Conservation (phyloP, 2,329 filamentous ascomycete genomes). For the Exophiala bonariae region DNA sequence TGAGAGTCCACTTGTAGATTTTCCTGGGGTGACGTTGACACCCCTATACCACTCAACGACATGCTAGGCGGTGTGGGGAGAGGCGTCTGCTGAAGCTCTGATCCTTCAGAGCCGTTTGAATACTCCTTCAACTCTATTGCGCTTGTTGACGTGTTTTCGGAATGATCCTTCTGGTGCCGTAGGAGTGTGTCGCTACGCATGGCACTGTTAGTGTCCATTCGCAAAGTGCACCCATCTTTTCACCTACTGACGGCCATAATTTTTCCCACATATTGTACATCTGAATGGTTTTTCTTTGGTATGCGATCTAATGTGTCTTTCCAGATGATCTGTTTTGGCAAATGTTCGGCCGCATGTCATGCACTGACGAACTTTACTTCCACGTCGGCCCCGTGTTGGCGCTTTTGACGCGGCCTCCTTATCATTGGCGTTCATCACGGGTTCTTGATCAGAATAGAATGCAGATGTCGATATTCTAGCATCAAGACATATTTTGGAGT, state of each 20-base stretch:
- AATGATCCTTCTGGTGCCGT: constrained; percentile 23
- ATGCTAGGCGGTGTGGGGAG: constrained; percentile 2
- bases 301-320: constrained; percentile 34
- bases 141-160: constrained; percentile 3
- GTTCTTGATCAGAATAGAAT: too few species aligned
- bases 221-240: background rate
- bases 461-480: too few species aligned
- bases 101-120: background rate
- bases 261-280: constrained; percentile 21
- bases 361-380: constrained; percentile 19
- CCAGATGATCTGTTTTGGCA: constrained; percentile 34
- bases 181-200: constrained; percentile 21
- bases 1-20: background rate
- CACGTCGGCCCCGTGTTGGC: constrained; percentile 9
- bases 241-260: constrained; percentile 24
- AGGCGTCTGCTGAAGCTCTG: constrained; percentile 2
- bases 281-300: constrained; percentile 36
- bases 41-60: background rate
- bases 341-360: constrained; percentile 29
- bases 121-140: background rate
- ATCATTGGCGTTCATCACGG: too few species aligned
- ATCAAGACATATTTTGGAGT: too few species aligned
- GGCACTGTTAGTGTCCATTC: background rate
- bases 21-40: constrained; percentile 1
- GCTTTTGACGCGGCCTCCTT: too few species aligned